Percentiles rank a stretch among this genome's conserved stretches.
Conservation (phyloP, 306 rosid genomes). For the Dalbergia oliveri region DNA sequence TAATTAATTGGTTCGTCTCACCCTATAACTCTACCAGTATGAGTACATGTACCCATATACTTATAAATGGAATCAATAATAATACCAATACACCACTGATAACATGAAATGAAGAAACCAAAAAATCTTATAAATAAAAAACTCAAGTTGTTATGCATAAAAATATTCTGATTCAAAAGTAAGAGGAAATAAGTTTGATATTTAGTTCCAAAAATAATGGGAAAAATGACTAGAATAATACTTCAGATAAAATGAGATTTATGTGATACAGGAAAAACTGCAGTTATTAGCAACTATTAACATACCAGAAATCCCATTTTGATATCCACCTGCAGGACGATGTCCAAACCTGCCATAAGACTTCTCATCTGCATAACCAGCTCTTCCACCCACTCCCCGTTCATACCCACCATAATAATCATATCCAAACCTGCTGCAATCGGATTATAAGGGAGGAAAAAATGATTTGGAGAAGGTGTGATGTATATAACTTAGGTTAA, state of each 20-base stretch:
- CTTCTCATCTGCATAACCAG: slow-evolving; percentile 80
- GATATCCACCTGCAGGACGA: slow-evolving; percentile 75
- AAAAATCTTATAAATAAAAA: slow-evolving; percentile 8
- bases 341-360: slow-evolving; percentile 81
- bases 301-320: slow-evolving; percentile 77
- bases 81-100: slow-evolving; percentile 1
- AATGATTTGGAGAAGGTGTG: not conserved
- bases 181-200: not conserved
- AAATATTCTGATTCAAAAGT: not conserved
- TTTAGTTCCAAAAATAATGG: slow-evolving; percentile 2
- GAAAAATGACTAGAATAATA: slow-evolving; percentile 5
- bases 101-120: slow-evolving; percentile 30
- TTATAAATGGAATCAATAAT: slow-evolving; percentile 15
- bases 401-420: slow-evolving; percentile 86
- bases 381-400: slow-evolving; percentile 82
- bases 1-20: not conserved
- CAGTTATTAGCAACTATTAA: slow-evolving; percentile 28
- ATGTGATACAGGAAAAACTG: slow-evolving; percentile 14
- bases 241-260: slow-evolving; percentile 15
- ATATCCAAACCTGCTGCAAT: slow-evolving; percentile 70
- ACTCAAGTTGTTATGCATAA: slow-evolving; percentile 6
- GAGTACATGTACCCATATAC: slow-evolving; percentile 8
- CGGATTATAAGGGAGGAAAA: not conserved
- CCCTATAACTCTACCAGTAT: not conserved
- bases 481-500: slow-evolving; percentile 14